phyloP scores from a whole-genome alignment of 2,329 filamentous ascomycete species.

The Botryotinia convoluta region DNA sequence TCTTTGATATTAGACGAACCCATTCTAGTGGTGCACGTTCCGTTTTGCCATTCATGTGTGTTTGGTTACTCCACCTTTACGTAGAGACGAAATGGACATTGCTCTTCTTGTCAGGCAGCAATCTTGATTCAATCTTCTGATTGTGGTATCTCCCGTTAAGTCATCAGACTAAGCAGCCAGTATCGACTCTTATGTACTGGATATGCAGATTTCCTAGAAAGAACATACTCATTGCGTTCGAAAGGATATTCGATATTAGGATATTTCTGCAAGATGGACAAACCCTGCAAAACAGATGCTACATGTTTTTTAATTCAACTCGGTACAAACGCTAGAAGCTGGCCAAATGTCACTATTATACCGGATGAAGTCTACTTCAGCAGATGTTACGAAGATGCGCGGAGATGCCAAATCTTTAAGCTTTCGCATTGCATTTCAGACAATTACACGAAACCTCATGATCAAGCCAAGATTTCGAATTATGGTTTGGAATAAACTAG shows the following conservation, averaged over 20 bases:
- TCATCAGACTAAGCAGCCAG: not conserved
- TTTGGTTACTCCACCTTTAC: not conserved
- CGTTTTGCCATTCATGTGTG: not conserved
- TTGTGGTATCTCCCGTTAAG: not conserved
- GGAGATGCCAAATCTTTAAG: not conserved
- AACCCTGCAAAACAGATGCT: not conserved
- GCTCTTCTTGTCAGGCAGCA: not conserved
- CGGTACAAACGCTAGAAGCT: not conserved
- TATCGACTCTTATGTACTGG: not conserved
- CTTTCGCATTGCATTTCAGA: not conserved
- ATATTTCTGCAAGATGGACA: no score
- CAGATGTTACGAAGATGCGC: not conserved
- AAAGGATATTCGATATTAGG: not conserved
- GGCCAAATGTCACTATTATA: not conserved
- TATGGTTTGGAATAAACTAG: no score
- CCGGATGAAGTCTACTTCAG: not conserved
- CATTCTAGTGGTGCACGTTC: not conserved
- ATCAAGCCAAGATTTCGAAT: not conserved
- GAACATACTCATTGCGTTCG: not conserved
- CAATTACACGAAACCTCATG: not conserved
- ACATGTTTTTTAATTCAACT: not conserved
- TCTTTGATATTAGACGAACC: not conserved
- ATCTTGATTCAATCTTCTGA: no score
- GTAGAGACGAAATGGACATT: not conserved
- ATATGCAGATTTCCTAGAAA: not conserved